Percentiles rank a stretch among this genome's conserved stretches.
Evolutionary conservation across 129 eudicot species (phyloP).

Genomic region (Rutidosis leptorrhynchoides): DNA sequence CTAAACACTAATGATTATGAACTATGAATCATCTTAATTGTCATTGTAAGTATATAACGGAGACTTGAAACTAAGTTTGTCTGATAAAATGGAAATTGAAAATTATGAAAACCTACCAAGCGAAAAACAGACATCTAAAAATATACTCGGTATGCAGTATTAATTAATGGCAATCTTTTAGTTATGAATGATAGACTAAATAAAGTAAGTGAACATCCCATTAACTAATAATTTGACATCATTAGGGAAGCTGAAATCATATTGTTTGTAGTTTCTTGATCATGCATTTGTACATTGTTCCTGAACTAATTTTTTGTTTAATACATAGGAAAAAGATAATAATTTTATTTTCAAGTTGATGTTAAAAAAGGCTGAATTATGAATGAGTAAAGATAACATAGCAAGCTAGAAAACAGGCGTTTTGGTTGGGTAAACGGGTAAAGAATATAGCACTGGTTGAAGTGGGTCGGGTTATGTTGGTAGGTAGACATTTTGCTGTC

Average conservation of each 20-base stretch:
- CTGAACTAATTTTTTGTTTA: not conserved
- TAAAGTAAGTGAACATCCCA: not conserved
- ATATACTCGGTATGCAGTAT: not conserved
- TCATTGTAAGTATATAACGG: not conserved
- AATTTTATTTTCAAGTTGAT: not conserved
- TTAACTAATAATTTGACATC: not conserved
- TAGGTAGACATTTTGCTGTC: not conserved
- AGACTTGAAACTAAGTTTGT: not conserved
- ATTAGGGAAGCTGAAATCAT: not conserved
- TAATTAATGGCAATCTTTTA: not conserved
- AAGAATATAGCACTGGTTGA: not conserved
- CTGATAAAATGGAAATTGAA: not conserved
- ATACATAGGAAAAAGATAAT: not conserved
- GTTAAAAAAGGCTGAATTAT: not conserved
- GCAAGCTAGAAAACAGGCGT: not conserved
- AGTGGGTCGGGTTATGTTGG: not conserved
- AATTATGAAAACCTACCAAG: not conserved
- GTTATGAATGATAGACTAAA: not conserved
- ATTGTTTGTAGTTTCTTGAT: not conserved
- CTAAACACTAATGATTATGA: too few relatives aligned
- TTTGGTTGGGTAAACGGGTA: not conserved
- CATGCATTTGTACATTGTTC: not conserved
- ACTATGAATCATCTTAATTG: not conserved
- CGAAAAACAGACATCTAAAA: not conserved
- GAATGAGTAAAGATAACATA: not conserved